Conservation (phyloP, 768 basidiomycete genomes). For the Russula dissimulans region DNA sequence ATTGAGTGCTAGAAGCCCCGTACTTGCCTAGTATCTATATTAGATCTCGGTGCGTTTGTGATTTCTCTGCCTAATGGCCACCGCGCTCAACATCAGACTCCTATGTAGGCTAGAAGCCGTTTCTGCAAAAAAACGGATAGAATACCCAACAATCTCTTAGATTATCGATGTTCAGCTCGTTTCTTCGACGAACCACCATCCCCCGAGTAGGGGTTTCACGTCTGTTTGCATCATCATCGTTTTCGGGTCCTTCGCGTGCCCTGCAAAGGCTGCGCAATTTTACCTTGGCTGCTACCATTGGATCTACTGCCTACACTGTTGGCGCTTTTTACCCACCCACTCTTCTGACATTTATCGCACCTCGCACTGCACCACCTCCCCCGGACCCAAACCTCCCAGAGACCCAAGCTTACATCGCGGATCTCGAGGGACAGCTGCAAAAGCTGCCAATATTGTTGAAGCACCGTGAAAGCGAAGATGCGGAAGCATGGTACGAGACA, state of each 20-base stretch:
- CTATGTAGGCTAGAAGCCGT: background rate
- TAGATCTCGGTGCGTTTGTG: background rate
- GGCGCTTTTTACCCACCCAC: slow-evolving; percentile 69
- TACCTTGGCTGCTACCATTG: slow-evolving; percentile 5
- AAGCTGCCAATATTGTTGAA: slow-evolving; percentile 47
- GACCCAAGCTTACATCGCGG: slow-evolving; percentile 45
- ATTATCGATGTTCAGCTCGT: background rate
- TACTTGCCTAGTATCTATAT: too few species aligned
- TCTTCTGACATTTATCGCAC: slow-evolving; percentile 59
- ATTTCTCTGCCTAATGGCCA: background rate
- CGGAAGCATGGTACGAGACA: slow-evolving; percentile 63
- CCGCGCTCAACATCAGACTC: background rate
- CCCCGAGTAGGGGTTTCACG: background rate
- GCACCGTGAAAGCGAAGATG: slow-evolving; percentile 41
- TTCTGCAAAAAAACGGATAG: background rate
- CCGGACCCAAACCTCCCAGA: slow-evolving; percentile 48
- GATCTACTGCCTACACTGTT: slow-evolving; percentile 31
- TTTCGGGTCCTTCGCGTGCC: background rate
- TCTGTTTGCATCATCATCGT: background rate
- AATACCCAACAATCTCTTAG: background rate
- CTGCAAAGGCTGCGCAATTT: background rate
- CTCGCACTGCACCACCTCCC: slow-evolving; percentile 68
- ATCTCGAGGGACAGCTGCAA: slow-evolving; percentile 63
- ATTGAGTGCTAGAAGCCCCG: too few species aligned
- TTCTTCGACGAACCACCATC: background rate